Evolutionary conservation across 148 eudicot genomes (phyloP).

Genomic region (Rhododendron ovatum): DNA sequence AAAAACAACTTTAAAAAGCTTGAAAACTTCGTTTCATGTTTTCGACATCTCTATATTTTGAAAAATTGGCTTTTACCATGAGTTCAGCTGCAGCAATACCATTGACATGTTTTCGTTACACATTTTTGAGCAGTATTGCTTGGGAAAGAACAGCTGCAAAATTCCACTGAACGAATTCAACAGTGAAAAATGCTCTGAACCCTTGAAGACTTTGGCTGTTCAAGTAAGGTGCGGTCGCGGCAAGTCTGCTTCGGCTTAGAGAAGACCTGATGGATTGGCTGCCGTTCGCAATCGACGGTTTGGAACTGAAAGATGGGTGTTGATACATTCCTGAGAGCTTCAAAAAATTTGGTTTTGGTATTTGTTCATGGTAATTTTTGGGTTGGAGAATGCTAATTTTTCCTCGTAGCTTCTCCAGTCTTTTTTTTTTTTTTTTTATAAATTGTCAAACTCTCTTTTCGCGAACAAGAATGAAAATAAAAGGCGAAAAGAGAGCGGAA

Average conservation of each 20-base stretch:
- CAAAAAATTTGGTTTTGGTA: neutral
- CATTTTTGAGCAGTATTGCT: slow-evolving; percentile 31
- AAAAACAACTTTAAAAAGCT: neutral
- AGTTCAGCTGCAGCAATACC: neutral
- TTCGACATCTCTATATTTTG: neutral
- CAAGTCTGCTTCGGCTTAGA: neutral
- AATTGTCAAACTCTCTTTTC: neutral
- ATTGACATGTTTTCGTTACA: neutral
- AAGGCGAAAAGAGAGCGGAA: neutral
- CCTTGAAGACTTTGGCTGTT: slow-evolving; percentile 46
- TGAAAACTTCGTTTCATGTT: neutral
- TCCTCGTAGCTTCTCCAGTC: neutral
- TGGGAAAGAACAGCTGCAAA: slow-evolving; percentile 50
- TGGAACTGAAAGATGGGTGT: neutral
- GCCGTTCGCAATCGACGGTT: neutral
- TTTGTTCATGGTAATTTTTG: neutral
- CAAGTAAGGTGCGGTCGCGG: slow-evolving; percentile 48
- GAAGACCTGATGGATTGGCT: neutral
- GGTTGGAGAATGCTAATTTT: slow-evolving; percentile 1
- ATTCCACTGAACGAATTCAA: slow-evolving; percentile 42
- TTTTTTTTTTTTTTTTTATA: neutral
- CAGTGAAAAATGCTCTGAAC: slow-evolving; percentile 35
- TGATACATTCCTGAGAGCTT: neutral
- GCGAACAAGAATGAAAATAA: neutral
- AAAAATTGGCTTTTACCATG: neutral